Percentiles rank a stretch among this genome's conserved stretches.
Evolutionary conservation across 2,329 filamentous ascomycete genomes (phyloP).

Genomic region (Colletotrichum noveboracense): DNA sequence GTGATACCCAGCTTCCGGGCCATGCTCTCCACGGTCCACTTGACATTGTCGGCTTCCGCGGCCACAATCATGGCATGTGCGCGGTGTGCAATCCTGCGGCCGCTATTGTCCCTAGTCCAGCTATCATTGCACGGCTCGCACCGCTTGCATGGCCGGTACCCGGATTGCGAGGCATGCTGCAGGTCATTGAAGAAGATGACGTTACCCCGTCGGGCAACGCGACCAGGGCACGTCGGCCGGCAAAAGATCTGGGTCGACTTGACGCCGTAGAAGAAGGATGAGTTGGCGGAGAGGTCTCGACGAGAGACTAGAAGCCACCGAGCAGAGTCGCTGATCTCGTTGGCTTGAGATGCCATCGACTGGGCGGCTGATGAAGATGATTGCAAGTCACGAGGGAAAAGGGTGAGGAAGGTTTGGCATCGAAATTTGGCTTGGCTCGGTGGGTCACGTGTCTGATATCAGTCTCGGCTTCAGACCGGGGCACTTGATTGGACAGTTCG

Average conservation of each 20-base stretch:
- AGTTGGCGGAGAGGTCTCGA: not conserved
- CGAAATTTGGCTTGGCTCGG: not conserved
- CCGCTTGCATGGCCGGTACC: not conserved
- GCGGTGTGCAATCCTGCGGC: not conserved
- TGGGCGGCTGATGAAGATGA: not conserved
- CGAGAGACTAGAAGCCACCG: not conserved
- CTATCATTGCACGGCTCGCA: not conserved
- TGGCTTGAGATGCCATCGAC: not conserved
- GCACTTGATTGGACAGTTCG: not conserved
- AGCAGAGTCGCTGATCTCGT: not conserved
- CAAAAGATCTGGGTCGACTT: not conserved
- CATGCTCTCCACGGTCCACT: not conserved
- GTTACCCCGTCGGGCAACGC: not conserved
- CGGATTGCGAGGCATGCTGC: not conserved
- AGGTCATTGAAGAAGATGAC: not conserved
- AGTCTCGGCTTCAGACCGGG: not conserved
- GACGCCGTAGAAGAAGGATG: not conserved
- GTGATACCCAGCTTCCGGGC: not conserved
- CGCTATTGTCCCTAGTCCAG: not conserved
- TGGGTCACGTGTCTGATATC: not conserved
- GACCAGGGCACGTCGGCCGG: not conserved
- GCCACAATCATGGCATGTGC: not conserved
- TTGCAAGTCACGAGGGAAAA: not conserved
- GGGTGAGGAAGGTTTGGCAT: not conserved
- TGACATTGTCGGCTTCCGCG: not conserved